Conservation (phyloP, 1,139 yeast genomes). For the Yamadazyma mexicana region DNA sequence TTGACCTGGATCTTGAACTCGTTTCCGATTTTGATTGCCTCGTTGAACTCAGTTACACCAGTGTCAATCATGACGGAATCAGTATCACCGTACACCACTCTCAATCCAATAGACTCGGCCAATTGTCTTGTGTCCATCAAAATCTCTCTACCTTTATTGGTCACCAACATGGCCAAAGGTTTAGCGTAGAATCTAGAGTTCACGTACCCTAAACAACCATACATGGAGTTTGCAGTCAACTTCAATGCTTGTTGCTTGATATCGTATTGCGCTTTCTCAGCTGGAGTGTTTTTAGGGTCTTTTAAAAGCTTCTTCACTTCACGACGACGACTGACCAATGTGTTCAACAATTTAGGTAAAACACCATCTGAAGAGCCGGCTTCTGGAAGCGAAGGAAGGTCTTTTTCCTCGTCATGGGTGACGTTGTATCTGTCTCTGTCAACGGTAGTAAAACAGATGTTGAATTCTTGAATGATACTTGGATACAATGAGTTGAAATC, state of each 20-base stretch:
- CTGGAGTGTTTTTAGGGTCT: slow-evolving; percentile 61
- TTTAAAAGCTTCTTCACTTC: slow-evolving; percentile 88
- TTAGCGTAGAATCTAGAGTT: slow-evolving; percentile 93
- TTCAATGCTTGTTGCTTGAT: slow-evolving; percentile 95
- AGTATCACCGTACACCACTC: slow-evolving; percentile 97
- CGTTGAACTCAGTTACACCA: slow-evolving; percentile 64
- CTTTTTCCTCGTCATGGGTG: slow-evolving; percentile 57
- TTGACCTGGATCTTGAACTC: slow-evolving; percentile 84
- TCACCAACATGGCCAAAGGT: slow-evolving; percentile 93
- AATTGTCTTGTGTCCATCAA: slow-evolving; percentile 89
- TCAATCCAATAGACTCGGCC: slow-evolving; percentile 79
- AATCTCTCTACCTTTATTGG: slow-evolving; percentile 94
- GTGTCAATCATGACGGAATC: slow-evolving; percentile 99
- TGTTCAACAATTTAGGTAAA: slow-evolving; percentile 78
- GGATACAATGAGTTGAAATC: slow-evolving; percentile 98
- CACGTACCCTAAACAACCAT: slow-evolving; percentile 95
- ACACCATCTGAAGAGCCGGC: slow-evolving; percentile 69
- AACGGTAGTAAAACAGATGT: slow-evolving; percentile 96
- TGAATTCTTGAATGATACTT: slow-evolving; percentile 93
- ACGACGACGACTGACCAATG: slow-evolving; percentile 86
- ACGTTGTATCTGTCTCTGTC: slow-evolving; percentile 57
- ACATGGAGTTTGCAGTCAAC: slow-evolving; percentile 97
- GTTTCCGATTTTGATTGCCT: slow-evolving; percentile 81
- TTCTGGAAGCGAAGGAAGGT: slow-evolving; percentile 72
- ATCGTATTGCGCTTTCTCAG: slow-evolving; percentile 79